phyloP scores from a whole-genome alignment of 306 rosid genomes.

The Gastrolobium bilobum region DNA sequence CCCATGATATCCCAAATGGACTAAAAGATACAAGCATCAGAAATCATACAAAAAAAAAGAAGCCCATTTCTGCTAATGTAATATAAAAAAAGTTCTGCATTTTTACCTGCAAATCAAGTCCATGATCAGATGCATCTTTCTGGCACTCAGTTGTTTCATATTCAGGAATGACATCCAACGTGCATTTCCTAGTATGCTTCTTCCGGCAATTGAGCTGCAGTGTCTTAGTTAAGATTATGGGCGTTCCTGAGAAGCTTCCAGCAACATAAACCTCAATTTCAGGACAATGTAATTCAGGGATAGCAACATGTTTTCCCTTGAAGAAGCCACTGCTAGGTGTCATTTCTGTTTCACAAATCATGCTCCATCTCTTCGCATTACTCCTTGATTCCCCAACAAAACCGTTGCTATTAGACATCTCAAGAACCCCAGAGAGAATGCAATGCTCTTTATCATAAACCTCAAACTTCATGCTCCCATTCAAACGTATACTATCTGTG shows the following conservation, averaged over 20 bases:
- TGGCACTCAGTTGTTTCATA: conserved; percentile 69
- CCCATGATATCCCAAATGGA: conserved; percentile 6
- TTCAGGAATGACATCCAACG: conserved; percentile 83
- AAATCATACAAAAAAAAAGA: conserved; percentile 29
- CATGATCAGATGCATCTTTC: conserved; percentile 61
- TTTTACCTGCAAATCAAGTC: conserved; percentile 72
- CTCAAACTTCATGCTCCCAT: conserved; percentile 82
- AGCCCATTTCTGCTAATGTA: conserved; percentile 26
- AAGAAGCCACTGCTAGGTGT: conserved; percentile 65
- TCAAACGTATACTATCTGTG: conserved; percentile 83
- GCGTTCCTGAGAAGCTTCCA: conserved; percentile 82
- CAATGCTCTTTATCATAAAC: conserved; percentile 77
- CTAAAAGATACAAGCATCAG: not conserved
- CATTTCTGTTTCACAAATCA: conserved; percentile 75
- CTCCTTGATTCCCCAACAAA: conserved; percentile 63
- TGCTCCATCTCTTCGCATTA: conserved; percentile 73
- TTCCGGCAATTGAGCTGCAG: conserved; percentile 69
- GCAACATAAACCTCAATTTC: conserved; percentile 91
- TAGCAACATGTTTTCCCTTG: conserved; percentile 67
- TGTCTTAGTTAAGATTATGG: conserved; percentile 81
- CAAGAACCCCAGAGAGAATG: conserved; percentile 78
- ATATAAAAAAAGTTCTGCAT: conserved; percentile 17
- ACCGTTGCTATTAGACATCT: conserved; percentile 75
- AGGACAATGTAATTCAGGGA: conserved; percentile 60
- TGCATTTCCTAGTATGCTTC: conserved; percentile 69